Evolutionary conservation across 164 flowering plant species (phyloP).

Genomic region (grape (Vitis vinifera)): ASM3070453v1 NC_081815.1:1514501-1515000

Average conservation of each 20-base stretch:
- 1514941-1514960: not conserved
- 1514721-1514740: slow-evolving; percentile 11
- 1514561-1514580: too few species aligned
- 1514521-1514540: slow-evolving; percentile 1
- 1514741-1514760: too few species aligned
- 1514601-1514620: slow-evolving; percentile 13
- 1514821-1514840: too few species aligned
- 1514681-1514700: not conserved
- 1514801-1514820: too few species aligned
- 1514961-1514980: not conserved
- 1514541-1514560: not conserved
- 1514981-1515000: slow-evolving; percentile 2
- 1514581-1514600: slow-evolving; percentile 23
- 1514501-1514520: slow-evolving; percentile 34
- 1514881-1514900: too few species aligned
- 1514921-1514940: not conserved
- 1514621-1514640: slow-evolving; percentile 14
- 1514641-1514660: slow-evolving; percentile 20
- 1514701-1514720: slow-evolving; percentile 1
- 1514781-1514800: too few species aligned
- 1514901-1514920: not conserved
- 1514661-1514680: slow-evolving; percentile 10
- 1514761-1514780: too few species aligned
- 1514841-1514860: too few species aligned
- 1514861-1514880: too few species aligned